These are phyloP conservation scores for Rhizopogon vesiculosus DNA, from an alignment of 768 basidiomycete species.

Conservation along the genomic window DNA sequence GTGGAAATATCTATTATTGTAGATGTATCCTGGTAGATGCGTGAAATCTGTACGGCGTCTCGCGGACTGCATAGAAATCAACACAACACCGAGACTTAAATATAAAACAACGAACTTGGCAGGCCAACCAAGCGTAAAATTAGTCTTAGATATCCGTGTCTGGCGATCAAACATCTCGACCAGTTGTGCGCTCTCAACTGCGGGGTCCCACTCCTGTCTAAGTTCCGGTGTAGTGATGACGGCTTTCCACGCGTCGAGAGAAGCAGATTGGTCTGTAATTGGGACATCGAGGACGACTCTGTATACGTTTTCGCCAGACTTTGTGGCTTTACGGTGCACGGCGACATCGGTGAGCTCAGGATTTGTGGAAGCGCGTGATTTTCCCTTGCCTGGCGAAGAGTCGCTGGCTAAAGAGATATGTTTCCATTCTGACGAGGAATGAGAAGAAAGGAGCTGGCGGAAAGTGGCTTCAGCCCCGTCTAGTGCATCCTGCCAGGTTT, in stretches of 20 bases:
- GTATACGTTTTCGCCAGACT: constrained; percentile 73
- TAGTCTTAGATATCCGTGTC: constrained; percentile 85
- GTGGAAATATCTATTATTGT: constrained; percentile 90
- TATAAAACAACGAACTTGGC: constrained; percentile 67
- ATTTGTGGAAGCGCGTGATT: constrained; percentile 42
- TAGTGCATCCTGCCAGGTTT: constrained; percentile 79
- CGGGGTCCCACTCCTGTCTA: constrained; percentile 89
- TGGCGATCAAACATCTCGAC: constrained; percentile 84
- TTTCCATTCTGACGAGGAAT: constrained; percentile 75
- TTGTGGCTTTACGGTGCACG: constrained; percentile 68
- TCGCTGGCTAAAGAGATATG: constrained; percentile 52
- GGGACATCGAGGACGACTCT: constrained; percentile 80
- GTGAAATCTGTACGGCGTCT: constrained; percentile 91
- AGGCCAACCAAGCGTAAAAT: constrained; percentile 94
- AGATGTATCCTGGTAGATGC: constrained; percentile 72
- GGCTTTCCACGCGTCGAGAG: constrained; percentile 77
- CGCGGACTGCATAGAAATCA: constrained; percentile 58
- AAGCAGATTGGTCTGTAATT: constrained; percentile 45
- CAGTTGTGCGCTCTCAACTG: constrained; percentile 79
- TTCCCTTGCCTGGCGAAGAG: constrained; percentile 54
- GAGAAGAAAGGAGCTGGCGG: constrained; percentile 69
- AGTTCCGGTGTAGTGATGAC: constrained; percentile 84
- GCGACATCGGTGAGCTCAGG: constrained; percentile 70
- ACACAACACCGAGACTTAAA: constrained; percentile 1
- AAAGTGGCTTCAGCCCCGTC: constrained; percentile 73